phyloP scores from a whole-genome alignment of 495 filamentous ascomycete species.

The Neurospora sp. region DNA sequence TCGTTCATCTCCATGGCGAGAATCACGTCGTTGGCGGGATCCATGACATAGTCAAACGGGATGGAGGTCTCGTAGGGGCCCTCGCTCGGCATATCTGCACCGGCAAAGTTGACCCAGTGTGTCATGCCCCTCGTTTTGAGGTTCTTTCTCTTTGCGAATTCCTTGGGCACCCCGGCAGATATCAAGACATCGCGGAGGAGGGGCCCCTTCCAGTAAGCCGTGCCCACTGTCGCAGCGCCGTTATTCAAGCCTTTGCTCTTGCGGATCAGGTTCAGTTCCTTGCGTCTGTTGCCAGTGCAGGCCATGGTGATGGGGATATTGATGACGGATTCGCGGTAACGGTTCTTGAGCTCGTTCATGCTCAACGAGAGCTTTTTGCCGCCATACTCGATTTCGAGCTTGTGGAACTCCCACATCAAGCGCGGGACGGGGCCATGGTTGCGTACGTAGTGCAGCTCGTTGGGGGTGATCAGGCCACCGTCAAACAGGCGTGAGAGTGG shows the following conservation, averaged over 20 bases:
- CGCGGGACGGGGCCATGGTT: conserved; percentile 12
- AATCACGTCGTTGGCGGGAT: conserved; percentile 5
- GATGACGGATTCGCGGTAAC: conserved; percentile 4
- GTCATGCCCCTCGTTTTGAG: background rate
- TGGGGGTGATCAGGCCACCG: conserved; percentile 10
- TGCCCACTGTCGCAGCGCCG: conserved; percentile 6
- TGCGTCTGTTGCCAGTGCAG: conserved; percentile 11
- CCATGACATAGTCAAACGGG: conserved; percentile 4
- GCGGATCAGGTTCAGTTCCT: conserved; percentile 10
- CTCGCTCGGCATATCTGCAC: conserved; percentile 5
- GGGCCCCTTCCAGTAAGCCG: conserved; percentile 11
- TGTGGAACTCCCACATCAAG: conserved; percentile 12
- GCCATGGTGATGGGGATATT: conserved; percentile 13
- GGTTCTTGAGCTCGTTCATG: conserved; percentile 8
- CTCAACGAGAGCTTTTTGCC: conserved; percentile 1
- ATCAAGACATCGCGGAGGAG: conserved; percentile 4
- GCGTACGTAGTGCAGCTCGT: conserved; percentile 9
- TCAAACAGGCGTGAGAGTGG: background rate
- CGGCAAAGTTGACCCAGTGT: conserved; percentile 7
- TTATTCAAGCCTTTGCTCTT: conserved; percentile 13
- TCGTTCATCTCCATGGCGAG: conserved; percentile 12
- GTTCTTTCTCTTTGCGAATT: background rate
- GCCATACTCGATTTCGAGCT: conserved; percentile 4
- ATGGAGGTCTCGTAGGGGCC: conserved; percentile 9
- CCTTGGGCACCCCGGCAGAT: background rate